Evolutionary conservation across 1,284 basidiomycete genomes (phyloP), one percentile per base, ranked within the genome.

Genomic region (Puccinia horiana): DNA sequence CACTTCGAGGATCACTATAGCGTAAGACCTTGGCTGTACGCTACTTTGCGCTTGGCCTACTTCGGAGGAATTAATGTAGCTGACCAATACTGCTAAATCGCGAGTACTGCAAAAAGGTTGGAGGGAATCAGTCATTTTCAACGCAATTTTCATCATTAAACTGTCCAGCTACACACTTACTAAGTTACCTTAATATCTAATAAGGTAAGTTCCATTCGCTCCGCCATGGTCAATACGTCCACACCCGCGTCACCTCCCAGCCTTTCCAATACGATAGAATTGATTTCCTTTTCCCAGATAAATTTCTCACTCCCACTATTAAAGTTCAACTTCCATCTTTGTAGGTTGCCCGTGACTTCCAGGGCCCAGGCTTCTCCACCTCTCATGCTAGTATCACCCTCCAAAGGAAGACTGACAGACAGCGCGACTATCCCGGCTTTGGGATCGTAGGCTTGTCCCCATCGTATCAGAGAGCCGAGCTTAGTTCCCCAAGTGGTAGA

Each of bases 301-400:
- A 86, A 75, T 32, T 83, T 83, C 54, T 86, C 85, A 20, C 83
- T 83, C 1, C 84, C 84, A 18, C 84, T 83, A 74, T 23, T 74
- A 8, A 85, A 83, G 20, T 84, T 83, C 26, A 87, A 81, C 56
- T 85, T 83, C 86, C 86, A 87, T 54, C 84, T 84, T 49, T 87
- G 86, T 20, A 86, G 63, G 37, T 82, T 83, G 67, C 83, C 83
- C 9, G 82, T 82, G 29, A 32, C 69, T 81, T 81, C 79, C 54
- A 81, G 32, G n/a, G 79, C 79, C 79, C 85, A 84, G 49, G 85
- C 82, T 32, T 86, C 86, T 42, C 84, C 85, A 6, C 86, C 83
- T 14, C 84, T 84, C 20, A 83, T 63, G 18, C 82, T 83, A 26
- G 83, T 83, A 47, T 83, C 83, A 40, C 65, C 82, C 18, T 78